phyloP scores from a whole-genome alignment of 2,329 filamentous ascomycete genomes.

The Apiospora arundinis region DNA sequence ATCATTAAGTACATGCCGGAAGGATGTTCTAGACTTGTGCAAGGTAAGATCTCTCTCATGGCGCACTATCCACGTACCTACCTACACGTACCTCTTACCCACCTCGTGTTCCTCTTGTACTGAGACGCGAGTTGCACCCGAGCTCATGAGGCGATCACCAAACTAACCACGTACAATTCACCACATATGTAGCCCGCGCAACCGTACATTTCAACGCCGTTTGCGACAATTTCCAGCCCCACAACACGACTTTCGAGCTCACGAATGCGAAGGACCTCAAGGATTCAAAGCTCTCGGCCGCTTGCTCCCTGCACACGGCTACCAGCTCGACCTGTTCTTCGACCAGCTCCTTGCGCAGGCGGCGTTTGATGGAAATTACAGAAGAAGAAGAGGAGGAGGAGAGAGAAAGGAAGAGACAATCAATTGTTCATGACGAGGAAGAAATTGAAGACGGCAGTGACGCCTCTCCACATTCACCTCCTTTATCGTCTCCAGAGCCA shows the following conservation, averaged over 20 bases:
- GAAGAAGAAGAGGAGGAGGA: conserved; percentile 86
- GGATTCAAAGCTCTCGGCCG: conserved; percentile 85
- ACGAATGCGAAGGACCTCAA: conserved; percentile 77
- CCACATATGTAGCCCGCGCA: conserved; percentile 71
- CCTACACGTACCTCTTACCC: background rate
- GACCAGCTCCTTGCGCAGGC: conserved; percentile 76
- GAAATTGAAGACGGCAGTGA: conserved; percentile 37
- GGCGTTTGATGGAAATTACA: conserved; percentile 88
- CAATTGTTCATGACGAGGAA: conserved; percentile 56
- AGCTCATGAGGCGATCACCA: conserved; percentile 19
- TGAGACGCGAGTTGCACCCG: background rate
- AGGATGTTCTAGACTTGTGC: conserved; percentile 85
- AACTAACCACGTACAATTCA: conserved; percentile 26
- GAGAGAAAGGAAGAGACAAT: conserved; percentile 64
- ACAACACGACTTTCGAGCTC: conserved; percentile 85
- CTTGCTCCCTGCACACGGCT: conserved; percentile 87
- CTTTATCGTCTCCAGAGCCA: conserved; percentile 35
- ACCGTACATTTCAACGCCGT: conserved; percentile 73
- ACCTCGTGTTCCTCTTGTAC: conserved; percentile 16
- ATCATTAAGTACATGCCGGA: conserved; percentile 93
- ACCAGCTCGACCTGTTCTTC: conserved; percentile 87
- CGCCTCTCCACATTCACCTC: conserved; percentile 32
- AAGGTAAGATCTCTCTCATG: conserved; percentile 68
- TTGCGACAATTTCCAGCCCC: conserved; percentile 78
- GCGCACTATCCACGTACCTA: conserved; percentile 11